These are phyloP conservation scores for Tylopilus subfusipes DNA, from an alignment of 768 basidiomycete species.

Conservation along the genomic window DNA sequence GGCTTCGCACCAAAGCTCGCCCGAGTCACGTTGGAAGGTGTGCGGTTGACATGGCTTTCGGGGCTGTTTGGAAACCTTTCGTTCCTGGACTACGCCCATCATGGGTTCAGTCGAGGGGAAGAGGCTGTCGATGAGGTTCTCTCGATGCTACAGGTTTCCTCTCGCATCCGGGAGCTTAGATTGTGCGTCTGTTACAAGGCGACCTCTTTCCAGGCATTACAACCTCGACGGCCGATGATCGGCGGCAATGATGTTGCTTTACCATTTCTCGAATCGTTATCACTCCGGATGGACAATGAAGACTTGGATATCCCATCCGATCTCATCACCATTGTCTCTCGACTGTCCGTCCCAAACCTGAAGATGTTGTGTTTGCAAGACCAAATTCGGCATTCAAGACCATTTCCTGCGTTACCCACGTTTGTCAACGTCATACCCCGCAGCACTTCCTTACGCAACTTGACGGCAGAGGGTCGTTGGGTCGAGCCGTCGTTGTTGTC, in stretches of 20 bases:
- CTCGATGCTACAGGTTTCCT: conserved; percentile 53
- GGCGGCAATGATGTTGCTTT: conserved; percentile 37
- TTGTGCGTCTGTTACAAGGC: conserved; percentile 50
- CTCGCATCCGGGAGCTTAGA: conserved; percentile 49
- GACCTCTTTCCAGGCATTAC: conserved; percentile 16
- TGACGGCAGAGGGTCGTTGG: conserved; percentile 31
- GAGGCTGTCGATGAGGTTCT: conserved; percentile 57
- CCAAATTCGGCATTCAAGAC: conserved; percentile 6
- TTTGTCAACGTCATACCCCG: conserved; percentile 7
- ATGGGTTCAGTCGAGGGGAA: conserved; percentile 58
- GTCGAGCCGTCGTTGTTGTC: conserved; percentile 11
- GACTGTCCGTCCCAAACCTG: conserved; percentile 47
- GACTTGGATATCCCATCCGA: conserved; percentile 67
- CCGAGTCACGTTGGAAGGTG: conserved; percentile 57
- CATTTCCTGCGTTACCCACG: conserved; percentile 42
- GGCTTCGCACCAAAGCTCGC: conserved; percentile 56
- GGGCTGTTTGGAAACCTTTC: conserved; percentile 59
- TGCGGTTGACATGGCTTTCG: conserved; percentile 60
- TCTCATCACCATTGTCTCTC: conserved; percentile 48
- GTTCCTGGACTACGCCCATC: conserved; percentile 68
- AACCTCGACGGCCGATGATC: conserved; percentile 16
- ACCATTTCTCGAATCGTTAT: conserved; percentile 45
- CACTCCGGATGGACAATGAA: conserved; percentile 46
- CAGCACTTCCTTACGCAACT: conserved; percentile 6
- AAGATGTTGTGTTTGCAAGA: conserved; percentile 48